Evolutionary conservation across 306 rosid genomes (phyloP).

Genomic region (Lathyrus oleraceus): DNA sequence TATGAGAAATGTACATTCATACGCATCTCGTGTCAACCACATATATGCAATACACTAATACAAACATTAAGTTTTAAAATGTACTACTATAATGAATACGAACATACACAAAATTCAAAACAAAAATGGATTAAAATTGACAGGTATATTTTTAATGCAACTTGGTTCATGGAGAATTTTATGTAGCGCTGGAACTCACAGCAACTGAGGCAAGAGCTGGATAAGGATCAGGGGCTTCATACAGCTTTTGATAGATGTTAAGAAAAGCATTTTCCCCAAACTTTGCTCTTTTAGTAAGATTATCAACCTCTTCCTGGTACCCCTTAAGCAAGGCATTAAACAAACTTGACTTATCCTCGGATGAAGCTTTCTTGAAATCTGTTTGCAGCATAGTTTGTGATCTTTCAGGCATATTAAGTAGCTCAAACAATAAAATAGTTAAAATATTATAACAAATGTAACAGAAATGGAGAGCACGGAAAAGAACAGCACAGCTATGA

Average conservation of each 20-base stretch:
- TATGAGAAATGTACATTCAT: neutral
- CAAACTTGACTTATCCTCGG: slow-evolving; percentile 73
- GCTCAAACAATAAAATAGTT: neutral
- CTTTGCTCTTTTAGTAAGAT: slow-evolving; percentile 91
- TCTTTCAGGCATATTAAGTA: slow-evolving; percentile 24
- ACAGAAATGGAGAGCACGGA: neutral
- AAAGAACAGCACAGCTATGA: neutral
- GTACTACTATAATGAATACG: neutral
- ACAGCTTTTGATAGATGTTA: slow-evolving; percentile 89
- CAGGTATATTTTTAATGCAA: neutral
- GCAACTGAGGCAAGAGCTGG: slow-evolving; percentile 87
- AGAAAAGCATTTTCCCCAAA: slow-evolving; percentile 98
- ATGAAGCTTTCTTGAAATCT: slow-evolving; percentile 88
- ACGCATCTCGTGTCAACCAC: slow-evolving; percentile 10
- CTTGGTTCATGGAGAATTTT: neutral
- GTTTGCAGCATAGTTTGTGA: slow-evolving; percentile 35
- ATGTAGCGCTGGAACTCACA: slow-evolving; percentile 48
- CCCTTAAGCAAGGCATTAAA: slow-evolving; percentile 81
- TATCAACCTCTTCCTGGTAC: slow-evolving; percentile 96
- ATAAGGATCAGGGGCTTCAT: slow-evolving; percentile 98
- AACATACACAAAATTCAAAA: neutral
- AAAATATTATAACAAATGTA: neutral
- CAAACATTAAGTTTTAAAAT: neutral
- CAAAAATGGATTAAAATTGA: slow-evolving; percentile 9
- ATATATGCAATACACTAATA: neutral